phyloP scores from a whole-genome alignment of 768 basidiomycete genomes.

The Collybia mongolica region DNA sequence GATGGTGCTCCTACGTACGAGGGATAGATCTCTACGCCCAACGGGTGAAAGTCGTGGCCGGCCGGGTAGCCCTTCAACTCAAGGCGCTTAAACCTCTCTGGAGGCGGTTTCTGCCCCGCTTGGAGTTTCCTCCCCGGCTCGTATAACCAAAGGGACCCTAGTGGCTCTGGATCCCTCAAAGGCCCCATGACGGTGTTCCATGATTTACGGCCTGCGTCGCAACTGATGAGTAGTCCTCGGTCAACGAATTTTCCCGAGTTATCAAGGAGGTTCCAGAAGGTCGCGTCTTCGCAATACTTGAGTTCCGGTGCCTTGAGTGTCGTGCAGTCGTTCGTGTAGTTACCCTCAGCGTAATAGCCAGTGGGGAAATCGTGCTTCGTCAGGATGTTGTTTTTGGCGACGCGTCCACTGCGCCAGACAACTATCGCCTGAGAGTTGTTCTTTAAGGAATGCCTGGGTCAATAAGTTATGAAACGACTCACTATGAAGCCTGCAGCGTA shows the following conservation, averaged over 20 bases:
- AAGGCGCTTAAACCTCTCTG: constrained; percentile 34
- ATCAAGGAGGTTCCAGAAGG: constrained; percentile 61
- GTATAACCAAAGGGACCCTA: constrained; percentile 64
- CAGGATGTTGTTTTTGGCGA: constrained; percentile 41
- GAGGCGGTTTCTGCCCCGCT: constrained; percentile 3
- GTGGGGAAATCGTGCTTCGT: constrained; percentile 40
- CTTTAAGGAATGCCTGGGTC: not conserved
- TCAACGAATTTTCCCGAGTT: constrained; percentile 32
- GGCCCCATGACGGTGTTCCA: constrained; percentile 86
- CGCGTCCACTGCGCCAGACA: constrained; percentile 42
- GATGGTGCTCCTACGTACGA: constrained; percentile 46
- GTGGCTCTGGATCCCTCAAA: constrained; percentile 51
- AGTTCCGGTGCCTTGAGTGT: constrained; percentile 36
- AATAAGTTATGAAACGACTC: constrained; percentile 1
- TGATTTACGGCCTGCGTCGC: constrained; percentile 51
- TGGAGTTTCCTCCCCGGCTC: constrained; percentile 17
- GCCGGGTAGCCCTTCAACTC: constrained; percentile 51
- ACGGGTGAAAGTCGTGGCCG: constrained; percentile 66
- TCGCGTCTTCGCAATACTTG: constrained; percentile 63
- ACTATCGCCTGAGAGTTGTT: constrained; percentile 36
- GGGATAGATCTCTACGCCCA: constrained; percentile 61
- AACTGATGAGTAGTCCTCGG: constrained; percentile 47
- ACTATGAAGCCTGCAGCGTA: constrained; percentile 14
- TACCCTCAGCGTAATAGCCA: constrained; percentile 51
- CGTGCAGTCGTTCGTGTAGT: constrained; percentile 46